Evolutionary conservation across 2,329 filamentous ascomycete genomes (phyloP), one percentile per base, ranked within the genome.

Genomic region (Aspergillus candidus): DNA sequence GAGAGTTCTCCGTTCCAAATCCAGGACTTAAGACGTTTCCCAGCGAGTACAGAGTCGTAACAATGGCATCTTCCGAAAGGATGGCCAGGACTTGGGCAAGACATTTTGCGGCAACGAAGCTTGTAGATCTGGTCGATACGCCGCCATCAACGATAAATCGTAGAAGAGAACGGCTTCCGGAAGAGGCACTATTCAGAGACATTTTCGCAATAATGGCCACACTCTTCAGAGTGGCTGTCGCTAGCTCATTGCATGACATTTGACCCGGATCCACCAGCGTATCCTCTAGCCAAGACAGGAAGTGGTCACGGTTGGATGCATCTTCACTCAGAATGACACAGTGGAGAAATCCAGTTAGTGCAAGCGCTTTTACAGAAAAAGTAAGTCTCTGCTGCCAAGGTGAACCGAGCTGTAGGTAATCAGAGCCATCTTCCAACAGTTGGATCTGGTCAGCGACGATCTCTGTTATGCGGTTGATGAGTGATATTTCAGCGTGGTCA

Each of bases 1-100:
- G 57, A 18, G 54, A 48, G 42, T 73, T 73, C 27, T 80, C 77
- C 30, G 71, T 58, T 13, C 68, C 70, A 6, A 76, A 74, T 37
- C 79, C 81, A 4, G 88, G 83, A 55, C 89, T 96, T 11, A 98
- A 75, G 4, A 95, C 85, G 61, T 98, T 98, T 14, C 93, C 93
- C n/a, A 98, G 76, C 0, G 89, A 93, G 68, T 98, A 98, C 8
- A 98, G 73, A 1, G 90, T 97, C 4, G 90, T 94, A 53, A 98
- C 97, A 31, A 95, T 79, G 31, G 89, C 84, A 71, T 98, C 93
- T 56, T 94, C 86, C 1, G 93, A 94, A 11, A 97, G 76, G 57
- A 84, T 76, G 54, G 83, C 84, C 43, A 98, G 72, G 13, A 94
- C 82, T 53, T 83, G 84, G 2, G 90, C 89, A 30, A 98, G 73